Conservation (phyloP, 2,329 filamentous ascomycete species). For the Apiospora kogelbergensis region DNA sequence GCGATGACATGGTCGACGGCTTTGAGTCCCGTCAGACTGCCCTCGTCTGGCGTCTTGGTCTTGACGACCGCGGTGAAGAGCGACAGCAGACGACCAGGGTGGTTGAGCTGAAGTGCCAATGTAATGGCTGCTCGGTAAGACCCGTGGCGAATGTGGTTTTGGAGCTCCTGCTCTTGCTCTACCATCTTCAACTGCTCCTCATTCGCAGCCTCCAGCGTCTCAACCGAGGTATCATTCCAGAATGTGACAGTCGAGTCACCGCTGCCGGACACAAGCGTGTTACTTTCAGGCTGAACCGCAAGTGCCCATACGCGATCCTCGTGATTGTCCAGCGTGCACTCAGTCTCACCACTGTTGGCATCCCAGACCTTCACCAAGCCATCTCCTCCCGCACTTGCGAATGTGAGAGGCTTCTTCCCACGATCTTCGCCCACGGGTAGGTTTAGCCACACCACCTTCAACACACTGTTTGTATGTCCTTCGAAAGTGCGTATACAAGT, state of each 20-base stretch:
- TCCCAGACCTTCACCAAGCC: slow-evolving; percentile 98
- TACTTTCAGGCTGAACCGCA: slow-evolving; percentile 65
- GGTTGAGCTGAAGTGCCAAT: slow-evolving; percentile 88
- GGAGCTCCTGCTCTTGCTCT: slow-evolving; percentile 90
- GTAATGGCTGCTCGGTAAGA: slow-evolving; percentile 93
- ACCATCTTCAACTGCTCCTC: slow-evolving; percentile 75
- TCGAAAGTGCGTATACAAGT: slow-evolving; percentile 92
- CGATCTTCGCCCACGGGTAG: slow-evolving; percentile 49
- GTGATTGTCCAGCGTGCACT: slow-evolving; percentile 93
- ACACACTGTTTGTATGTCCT: slow-evolving; percentile 91
- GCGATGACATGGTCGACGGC: slow-evolving; percentile 82
- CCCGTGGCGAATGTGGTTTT: slow-evolving; percentile 86
- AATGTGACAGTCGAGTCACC: slow-evolving; percentile 93
- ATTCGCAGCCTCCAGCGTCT: slow-evolving; percentile 74
- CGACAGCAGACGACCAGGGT: slow-evolving; percentile 80
- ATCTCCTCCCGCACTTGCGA: slow-evolving; percentile 88
- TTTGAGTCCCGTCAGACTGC: slow-evolving; percentile 62
- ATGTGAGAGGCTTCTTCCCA: slow-evolving; percentile 62
- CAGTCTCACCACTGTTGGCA: slow-evolving; percentile 77
- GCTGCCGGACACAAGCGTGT: slow-evolving; percentile 84
- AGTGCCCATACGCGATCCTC: slow-evolving; percentile 94
- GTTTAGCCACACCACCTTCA: slow-evolving; percentile 88
- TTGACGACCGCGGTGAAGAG: slow-evolving; percentile 82
- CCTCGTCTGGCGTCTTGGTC: slow-evolving; percentile 57
- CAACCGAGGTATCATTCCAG: slow-evolving; percentile 87